phyloP scores from a whole-genome alignment of 176 grass and related monocot genomes.

The Areca catechu region DNA sequence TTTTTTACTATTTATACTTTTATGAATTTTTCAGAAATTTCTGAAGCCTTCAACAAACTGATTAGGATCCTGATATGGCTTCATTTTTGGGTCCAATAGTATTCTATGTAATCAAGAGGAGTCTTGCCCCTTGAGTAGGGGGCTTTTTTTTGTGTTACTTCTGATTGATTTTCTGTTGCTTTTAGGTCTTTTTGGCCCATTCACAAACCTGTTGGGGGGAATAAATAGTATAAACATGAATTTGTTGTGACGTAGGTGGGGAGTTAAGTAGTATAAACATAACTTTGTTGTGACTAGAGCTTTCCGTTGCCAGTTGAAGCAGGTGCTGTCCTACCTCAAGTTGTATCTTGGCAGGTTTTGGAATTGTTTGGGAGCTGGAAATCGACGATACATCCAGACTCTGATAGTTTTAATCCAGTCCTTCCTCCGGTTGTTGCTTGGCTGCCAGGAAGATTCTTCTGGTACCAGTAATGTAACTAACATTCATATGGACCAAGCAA shows the following conservation, averaged over 20 bases:
- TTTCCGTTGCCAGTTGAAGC: constrained; percentile 53
- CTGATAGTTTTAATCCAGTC: constrained; percentile 58
- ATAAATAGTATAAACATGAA: not conserved
- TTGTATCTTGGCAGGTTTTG: constrained; percentile 71
- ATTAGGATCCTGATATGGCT: no score
- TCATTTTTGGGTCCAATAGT: no score
- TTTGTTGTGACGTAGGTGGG: not conserved
- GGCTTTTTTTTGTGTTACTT: no score
- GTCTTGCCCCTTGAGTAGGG: no score
- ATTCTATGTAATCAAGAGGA: no score
- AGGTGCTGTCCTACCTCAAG: constrained; percentile 55
- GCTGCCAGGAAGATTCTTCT: constrained; percentile 23
- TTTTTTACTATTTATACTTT: no score
- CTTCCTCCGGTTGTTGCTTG: constrained; percentile 44
- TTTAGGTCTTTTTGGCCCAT: no score
- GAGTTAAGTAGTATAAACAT: not conserved
- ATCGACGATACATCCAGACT: constrained; percentile 84
- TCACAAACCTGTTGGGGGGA: no score
- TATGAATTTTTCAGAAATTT: no score
- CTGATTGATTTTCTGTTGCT: no score
- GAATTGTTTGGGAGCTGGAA: constrained; percentile 63
- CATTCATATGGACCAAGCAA: constrained; percentile 14
- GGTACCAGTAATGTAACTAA: not conserved
- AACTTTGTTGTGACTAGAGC: constrained; percentile 19
- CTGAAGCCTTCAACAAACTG: no score